Base-by-base conservation (phyloP, 768 basidiomycete species). In the Naganishia vishniacii region DNA sequence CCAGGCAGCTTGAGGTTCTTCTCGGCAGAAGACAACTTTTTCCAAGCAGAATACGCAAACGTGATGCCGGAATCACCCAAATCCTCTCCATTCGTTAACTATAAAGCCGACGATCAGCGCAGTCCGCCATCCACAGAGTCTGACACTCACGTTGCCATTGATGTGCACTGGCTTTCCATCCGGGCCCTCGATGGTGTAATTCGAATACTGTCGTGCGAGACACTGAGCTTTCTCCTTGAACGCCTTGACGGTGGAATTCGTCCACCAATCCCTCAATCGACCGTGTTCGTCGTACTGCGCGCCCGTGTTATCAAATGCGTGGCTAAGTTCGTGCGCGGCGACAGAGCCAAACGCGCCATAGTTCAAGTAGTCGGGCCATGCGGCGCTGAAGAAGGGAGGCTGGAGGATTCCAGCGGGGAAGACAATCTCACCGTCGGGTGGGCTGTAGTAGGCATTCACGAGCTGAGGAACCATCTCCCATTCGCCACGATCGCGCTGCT, bases 331-430 rank as follows among this genome's bases (percentile, higher is more conserved):
- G 13, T 56, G 53, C 4, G 53, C 53, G 23, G 91, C 92, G 20
- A 95, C 86, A 53, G 87, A 85, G 15, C 93, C 95, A 71, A 98
- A 95, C 1, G 91, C 85, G 23, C 92, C 94, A 68, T 94, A 98
- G 29, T 85, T 83, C 63, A 98, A 80, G 75, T 95, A 94, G 31
- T 83, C 81, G 4, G 95, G 95, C 90, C 91, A 94, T 61, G 84
- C 81, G 59, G 83, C 80, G 4, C 83, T 83, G 81, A 92, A 97
- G 83, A 92, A 97, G 0, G 93, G 93, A 1, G 89, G 86, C 67
- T 87, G 90, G 18, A 98, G 79, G 71, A 98, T 92, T 26, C 95
- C 95, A 23, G 95, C 94, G 9, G 95, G 93, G 80, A 99, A 97
- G 23, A 91, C 69, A 47, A 88, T 88, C 81, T 94, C 91, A 68